These are phyloP conservation scores for Baudoinia panamericana DNA, from an alignment of 495 filamentous ascomycete species.

Conservation along the genomic window DNA sequence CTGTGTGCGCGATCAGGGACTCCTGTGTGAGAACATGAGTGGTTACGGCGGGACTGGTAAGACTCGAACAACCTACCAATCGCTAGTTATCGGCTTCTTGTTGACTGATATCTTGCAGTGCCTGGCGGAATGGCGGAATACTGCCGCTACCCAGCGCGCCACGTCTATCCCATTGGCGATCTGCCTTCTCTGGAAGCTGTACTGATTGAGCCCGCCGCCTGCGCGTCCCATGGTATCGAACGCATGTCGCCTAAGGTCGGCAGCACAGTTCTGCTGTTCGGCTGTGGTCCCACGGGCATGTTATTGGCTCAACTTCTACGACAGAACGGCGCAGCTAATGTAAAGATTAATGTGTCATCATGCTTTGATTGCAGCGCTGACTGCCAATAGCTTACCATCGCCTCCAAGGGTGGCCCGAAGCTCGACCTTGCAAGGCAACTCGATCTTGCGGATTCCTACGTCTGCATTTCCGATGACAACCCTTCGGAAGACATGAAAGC, in stretches of 20 bases:
- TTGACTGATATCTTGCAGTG: constrained; percentile 23
- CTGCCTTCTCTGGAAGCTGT: constrained; percentile 59
- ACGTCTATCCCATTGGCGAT: constrained; percentile 59
- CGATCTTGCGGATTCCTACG: constrained; percentile 42
- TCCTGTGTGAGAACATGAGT: constrained; percentile 59
- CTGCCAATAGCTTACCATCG: constrained; percentile 43
- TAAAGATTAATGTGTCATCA: too few relatives aligned
- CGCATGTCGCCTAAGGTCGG: constrained; percentile 58
- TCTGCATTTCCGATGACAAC: constrained; percentile 5
- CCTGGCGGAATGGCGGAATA: constrained; percentile 63
- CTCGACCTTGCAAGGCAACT: constrained; percentile 56
- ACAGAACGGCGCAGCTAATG: constrained; percentile 44
- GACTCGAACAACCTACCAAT: neutral
- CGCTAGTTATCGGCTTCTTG: neutral
- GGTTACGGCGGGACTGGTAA: constrained; percentile 44
- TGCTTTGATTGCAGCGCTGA: neutral
- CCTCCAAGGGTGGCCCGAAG: constrained; percentile 53
- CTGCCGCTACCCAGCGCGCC: constrained; percentile 42
- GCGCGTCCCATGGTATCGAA: constrained; percentile 57
- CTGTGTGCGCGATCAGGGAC: constrained; percentile 52
- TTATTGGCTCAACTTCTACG: constrained; percentile 48
- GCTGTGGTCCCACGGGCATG: constrained; percentile 56
- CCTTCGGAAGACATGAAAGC: constrained; percentile 1
- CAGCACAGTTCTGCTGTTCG: constrained; percentile 49
- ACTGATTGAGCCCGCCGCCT: constrained; percentile 58